A percentile compares a stretch with the other conserved stretches of the same genome.
Evolutionary conservation across 2,329 filamentous ascomycete genomes (phyloP).

Genomic region (Alternaria solani): DNA sequence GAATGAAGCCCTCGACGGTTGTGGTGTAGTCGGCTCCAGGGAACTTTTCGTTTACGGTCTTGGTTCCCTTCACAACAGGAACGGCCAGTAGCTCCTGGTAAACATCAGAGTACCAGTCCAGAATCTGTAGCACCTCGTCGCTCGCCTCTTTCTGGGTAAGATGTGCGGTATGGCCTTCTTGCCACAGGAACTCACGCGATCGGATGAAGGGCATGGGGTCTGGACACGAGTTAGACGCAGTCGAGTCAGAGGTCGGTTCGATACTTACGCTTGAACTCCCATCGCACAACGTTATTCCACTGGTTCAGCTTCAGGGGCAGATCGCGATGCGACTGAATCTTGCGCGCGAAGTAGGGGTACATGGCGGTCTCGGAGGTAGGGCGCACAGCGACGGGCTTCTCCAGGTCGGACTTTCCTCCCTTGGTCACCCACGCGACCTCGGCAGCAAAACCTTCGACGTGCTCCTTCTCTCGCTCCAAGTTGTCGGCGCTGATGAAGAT

Average conservation of each 20-base stretch:
- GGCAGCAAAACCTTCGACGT: conserved; percentile 96
- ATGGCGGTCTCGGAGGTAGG: conserved; percentile 81
- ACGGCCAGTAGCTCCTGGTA: conserved; percentile 95
- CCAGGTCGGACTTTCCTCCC: conserved; percentile 90
- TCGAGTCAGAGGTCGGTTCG: no score
- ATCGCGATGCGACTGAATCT: conserved; percentile 96
- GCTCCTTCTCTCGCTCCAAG: conserved; percentile 85
- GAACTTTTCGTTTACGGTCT: conserved; percentile 99
- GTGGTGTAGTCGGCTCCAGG: conserved; percentile 96
- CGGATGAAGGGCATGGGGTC: conserved; percentile 75
- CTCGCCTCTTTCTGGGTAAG: conserved; percentile 82
- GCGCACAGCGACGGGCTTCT: conserved; percentile 76
- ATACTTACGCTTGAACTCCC: conserved; percentile 83
- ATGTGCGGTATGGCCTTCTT: conserved; percentile 95
- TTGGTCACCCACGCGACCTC: conserved; percentile 90
- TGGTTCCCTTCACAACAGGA: conserved; percentile 89
- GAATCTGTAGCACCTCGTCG: conserved; percentile 88
- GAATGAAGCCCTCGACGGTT: conserved; percentile 96
- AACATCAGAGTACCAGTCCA: conserved; percentile 89
- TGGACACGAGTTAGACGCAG: conserved; percentile 7
- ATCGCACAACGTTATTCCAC: conserved; percentile 95
- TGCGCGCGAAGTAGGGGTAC: conserved; percentile 96
- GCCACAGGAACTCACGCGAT: conserved; percentile 96
- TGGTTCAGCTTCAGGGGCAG: conserved; percentile 94
- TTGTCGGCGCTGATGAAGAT: conserved; percentile 87